Base-by-base conservation (phyloP, 148 eudicot genomes). In the Oxyria digyna region DNA sequence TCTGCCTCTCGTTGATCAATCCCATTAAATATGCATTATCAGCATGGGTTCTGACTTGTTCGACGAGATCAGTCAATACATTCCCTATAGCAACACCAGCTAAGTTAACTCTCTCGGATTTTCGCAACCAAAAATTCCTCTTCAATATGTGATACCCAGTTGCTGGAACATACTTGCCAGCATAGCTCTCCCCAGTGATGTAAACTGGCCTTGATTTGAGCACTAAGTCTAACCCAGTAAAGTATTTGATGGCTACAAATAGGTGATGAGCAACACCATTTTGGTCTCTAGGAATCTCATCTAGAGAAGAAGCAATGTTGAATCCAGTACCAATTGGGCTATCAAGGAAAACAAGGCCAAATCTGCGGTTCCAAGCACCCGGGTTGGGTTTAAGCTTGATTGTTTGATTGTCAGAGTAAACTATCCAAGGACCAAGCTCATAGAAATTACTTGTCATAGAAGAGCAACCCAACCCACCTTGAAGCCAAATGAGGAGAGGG, bases 381-480 rank as follows among this genome's bases (percentile, higher is more conserved):
- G 74, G 42, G 27, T 91, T 88, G 2, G 77, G 75, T 12, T 78
- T 76, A 1, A 91, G 85, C 8, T 74, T 37, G 54, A 77, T 69
- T 41, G 45, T 74, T 23, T 72, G 67, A 57, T 67, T 77, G 10
- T 40, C 10, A 26, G 35, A 38, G 67, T 62, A 27, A 27, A 84
- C 79, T 0, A 79, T 83, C 88, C 88, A 91, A 0, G 91, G 96
- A 6, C 96, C 97, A 45, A 91, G 83, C 66, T 85, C 97, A 67
- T 76, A 86, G 71, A 83, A 86, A 79, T 91, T 91, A 0, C 83
- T 96, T 0, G 75, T 4, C 95, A 88, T 85, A 71, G 97, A 91
- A 13, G 97, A 91, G 74, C 97, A 91, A 4, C 97, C 97, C 6
- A 96, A 96, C 31, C 95, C 89, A 1, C 96, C 93, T 79, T 91